Base-by-base conservation (phyloP, 1,139 yeast species). In the Citeromyces siamensis region DNA sequence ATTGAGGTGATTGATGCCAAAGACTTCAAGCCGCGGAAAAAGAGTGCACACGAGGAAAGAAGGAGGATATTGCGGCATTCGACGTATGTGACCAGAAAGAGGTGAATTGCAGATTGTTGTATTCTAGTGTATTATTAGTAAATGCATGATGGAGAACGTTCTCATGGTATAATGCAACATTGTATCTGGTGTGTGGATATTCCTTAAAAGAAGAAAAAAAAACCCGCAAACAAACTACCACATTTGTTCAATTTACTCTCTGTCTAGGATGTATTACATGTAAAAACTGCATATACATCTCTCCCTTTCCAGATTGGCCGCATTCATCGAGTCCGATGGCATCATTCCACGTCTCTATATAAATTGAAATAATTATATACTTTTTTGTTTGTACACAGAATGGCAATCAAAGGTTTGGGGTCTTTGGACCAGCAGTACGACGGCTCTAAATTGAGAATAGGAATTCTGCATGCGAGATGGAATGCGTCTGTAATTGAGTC, bases 381-480 rank as follows among this genome's bases (percentile, higher is more conserved):
- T n/a, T 5, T 5, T 14, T 27, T 14, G 13, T 3, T 4, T 22
- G 16, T 8, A 3, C 7, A 19, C 20, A 59, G 37, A 42, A 81
- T 81, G 90, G 90, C 84, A 38, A 74, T 81, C 38, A 73, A 76
- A 55, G 95, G 95, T 49, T 64, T 84, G 50, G 95, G 94, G 32
- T 59, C 72, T 52, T 50, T 73, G 21, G 95, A 84, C 56, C 75
- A 78, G 56, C 48, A 56, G 37, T 83, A 82, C 59, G 81, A 83
- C 52, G 88, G 88, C 28, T 68, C 81, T 29, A 55, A 60, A 4
- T 64, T 88, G 46, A 71, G 78, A 49, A 66, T 88, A 39, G 96
- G 93, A 28, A 85, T 90, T 52, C 70, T 90, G 42, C 95, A 86
- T 56, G 96, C 97, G 14, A 80, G 98, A 58, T 90, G 98, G 98